These are phyloP conservation scores for Apiospora koreana DNA, from an alignment of 2,329 filamentous ascomycete genomes.

Conservation along the genomic window DNA sequence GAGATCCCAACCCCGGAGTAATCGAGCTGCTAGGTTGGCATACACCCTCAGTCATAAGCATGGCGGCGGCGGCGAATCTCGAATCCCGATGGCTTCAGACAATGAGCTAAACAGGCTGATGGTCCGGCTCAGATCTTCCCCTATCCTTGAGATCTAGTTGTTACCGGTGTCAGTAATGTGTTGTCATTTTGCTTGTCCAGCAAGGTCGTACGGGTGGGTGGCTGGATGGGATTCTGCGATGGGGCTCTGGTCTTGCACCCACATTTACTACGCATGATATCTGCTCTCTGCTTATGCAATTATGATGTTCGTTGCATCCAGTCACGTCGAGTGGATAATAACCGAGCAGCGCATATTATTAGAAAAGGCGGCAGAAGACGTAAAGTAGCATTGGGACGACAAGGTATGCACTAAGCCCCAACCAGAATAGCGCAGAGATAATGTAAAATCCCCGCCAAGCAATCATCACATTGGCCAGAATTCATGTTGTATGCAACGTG, in stretches of 20 bases:
- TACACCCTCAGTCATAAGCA: not conserved
- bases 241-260: not conserved
- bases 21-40: not conserved
- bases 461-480: not conserved
- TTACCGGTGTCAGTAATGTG: not conserved
- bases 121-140: not conserved
- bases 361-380: not conserved
- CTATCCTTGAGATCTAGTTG: not conserved
- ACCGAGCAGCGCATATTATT: not conserved
- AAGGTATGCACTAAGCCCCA: not conserved
- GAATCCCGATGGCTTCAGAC: slow-evolving; percentile 1
- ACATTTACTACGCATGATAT: not conserved
- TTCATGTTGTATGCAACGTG: no score
- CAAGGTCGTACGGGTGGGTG: no score
- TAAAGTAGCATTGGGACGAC: not conserved
- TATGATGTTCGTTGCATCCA: not conserved
- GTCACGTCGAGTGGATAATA: no score
- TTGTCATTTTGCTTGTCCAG: not conserved
- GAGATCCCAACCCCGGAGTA: not conserved
- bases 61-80: not conserved
- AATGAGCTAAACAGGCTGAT: not conserved
- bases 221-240: not conserved
- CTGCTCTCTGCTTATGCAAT: not conserved
- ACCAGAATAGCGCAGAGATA: not conserved
- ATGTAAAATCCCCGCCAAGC: not conserved